Evolutionary conservation across 768 basidiomycete species (phyloP), one percentile per base, ranked within the genome.

Genomic region (Lentinula raphanica): DNA sequence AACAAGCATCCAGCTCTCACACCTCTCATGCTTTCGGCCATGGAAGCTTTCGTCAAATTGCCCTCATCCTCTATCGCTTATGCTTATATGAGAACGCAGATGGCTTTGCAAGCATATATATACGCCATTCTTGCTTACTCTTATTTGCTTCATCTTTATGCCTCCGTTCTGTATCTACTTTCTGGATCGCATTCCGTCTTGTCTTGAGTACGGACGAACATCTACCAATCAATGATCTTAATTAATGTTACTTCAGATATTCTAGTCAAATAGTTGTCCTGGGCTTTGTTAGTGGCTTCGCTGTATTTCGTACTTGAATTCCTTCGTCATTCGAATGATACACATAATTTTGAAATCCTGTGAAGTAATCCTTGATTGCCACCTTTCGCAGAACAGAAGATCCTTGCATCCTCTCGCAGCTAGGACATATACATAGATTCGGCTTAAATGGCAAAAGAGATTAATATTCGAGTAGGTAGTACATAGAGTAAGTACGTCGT

Each of bases 141-240:
- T 42, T 56, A 45, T 19, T 19, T 56, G 3, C 39, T 56, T 32
- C 36, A 56, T 56, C 54, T 56, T 25, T 56, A 56, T 45, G 27
- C 54, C 9, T 29, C 44, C 21, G 32, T 56, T 28, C 8, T 56
- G 13, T 28, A n/a, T 15, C 5, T 28, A 32, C 36, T 56, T 21
- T 54, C 25, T 54, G 53, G 39, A 5, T 11, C 49, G 11, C n/a
- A 21, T 50, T 13, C 49, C 21, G n/a, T n/a, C 21, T 21, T 44
- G 19, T 9, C 42, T 44, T 19, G 19, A 19, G 11, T n/a, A 21
- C 42, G 21, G 42, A 44, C 12, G 38, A 39, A 39, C 38, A 5
- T n/a, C n/a, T n/a, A n/a, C n/a, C 38, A 39, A 13, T 39, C 5
- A 44, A 44, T 44, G 42, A 8, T 21, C 42, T 44, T 44, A 44